Base-by-base conservation (phyloP, 805 yeast genomes). In the Saturnispora ahearnii region DNA sequence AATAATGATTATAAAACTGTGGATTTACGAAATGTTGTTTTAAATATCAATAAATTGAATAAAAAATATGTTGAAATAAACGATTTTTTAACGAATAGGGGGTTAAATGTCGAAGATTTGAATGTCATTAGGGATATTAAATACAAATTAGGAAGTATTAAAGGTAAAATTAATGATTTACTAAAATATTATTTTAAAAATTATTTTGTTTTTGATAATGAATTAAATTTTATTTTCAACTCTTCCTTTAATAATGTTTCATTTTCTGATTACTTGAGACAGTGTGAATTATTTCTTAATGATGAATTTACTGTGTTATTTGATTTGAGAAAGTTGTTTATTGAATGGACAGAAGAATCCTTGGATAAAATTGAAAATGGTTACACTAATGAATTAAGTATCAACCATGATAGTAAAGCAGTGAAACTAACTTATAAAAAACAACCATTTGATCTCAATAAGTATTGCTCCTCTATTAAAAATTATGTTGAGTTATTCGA, bases 301-400 rank as follows among this genome's bases (percentile, higher is more conserved):
- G 51, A 13, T 38, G 45, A n/a, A 52, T 51, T 12, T 33, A 50
- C 11, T 18, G 44, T 51, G 10, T 34, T 56, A 24, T 57, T 62
- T 47, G 57, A 62, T 30, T 57, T 63, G 45, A 58, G 54, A 46
- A 58, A 53, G 30, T 24, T 57, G 11, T 59, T 62, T 38, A 52
- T 34, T n/a, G 56, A 52, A 4, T 62, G 66, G 65, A 26, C 56
- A 1, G 34, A 37, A 12, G 51, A 52, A 15, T 50, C 56, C 3
- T 31, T 62, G 3, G 43, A 21, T 2, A 56, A 55, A 30, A 15
- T 61, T 2, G 53, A 59, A 21, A 8, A 32, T 2, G 59, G 59
- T 0, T 48, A 47, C 12, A 22, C n/a, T 2, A 30, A 53, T 7
- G 15, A 12, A 2, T 33, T 58, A n/a, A 21, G 34, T 5, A 6